Conservation (phyloP, 768 basidiomycete species). For the Chiua virens region DNA sequence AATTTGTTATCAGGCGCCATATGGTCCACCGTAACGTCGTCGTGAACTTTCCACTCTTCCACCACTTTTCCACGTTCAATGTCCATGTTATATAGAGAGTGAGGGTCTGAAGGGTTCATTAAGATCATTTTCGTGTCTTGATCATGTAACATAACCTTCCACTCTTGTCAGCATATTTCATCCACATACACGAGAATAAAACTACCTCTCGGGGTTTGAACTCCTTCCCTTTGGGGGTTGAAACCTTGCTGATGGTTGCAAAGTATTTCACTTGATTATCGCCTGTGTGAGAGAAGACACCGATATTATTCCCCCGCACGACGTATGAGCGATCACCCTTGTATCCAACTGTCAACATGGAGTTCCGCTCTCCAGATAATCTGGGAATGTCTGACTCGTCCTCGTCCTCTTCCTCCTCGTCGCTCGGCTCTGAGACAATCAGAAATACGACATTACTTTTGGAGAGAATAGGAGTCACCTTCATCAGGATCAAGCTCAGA, state of each 20-base stretch:
- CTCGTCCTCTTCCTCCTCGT: conserved; percentile 39
- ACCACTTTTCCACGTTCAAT: conserved; percentile 94
- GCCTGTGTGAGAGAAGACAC: conserved; percentile 78
- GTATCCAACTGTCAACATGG: conserved; percentile 91
- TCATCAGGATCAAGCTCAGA: conserved; percentile 65
- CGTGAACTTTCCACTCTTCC: conserved; percentile 98
- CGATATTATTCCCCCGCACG: conserved; percentile 87
- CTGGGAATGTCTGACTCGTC: conserved; percentile 38
- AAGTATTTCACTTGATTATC: conserved; percentile 78
- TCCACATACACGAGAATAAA: conserved; percentile 4
- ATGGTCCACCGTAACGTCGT: conserved; percentile 80
- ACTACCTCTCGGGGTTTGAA: conserved; percentile 86
- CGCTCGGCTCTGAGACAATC: conserved; percentile 45
- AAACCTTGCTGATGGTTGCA: conserved; percentile 82
- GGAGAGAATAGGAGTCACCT: conserved; percentile 39
- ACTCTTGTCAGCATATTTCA: conserved; percentile 6
- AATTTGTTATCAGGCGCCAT: conserved; percentile 94
- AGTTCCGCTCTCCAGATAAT: conserved; percentile 68
- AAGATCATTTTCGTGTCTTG: conserved; percentile 96
- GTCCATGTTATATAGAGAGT: conserved; percentile 88
- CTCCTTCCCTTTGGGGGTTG: conserved; percentile 74
- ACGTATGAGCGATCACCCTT: conserved; percentile 95
- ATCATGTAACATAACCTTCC: conserved; percentile 92
- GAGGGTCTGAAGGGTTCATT: conserved; percentile 77
- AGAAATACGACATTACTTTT: neutral